Conservation (phyloP, 129 eudicot species). For the Tanacetum coccineum region DNA sequence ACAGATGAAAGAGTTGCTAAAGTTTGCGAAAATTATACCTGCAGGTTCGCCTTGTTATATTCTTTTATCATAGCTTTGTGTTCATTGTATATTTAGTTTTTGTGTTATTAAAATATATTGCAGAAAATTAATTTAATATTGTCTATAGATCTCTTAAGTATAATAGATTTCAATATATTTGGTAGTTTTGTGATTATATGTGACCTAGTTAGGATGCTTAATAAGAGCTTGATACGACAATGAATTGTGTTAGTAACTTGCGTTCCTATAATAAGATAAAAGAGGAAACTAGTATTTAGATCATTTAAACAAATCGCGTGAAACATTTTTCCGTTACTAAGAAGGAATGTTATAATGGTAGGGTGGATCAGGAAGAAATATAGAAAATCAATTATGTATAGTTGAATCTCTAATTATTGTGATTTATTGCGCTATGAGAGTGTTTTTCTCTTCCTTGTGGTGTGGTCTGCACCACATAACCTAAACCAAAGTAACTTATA, state of each 20-base stretch:
- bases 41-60: slow-evolving; percentile 34
- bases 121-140: slow-evolving; percentile 8
- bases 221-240: too few relatives aligned
- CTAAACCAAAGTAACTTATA: too few relatives aligned
- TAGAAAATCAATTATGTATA: slow-evolving; percentile 11
- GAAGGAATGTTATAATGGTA: too few relatives aligned
- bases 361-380: too few relatives aligned
- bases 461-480: too few relatives aligned
- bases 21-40: slow-evolving; percentile 44
- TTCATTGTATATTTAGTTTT: slow-evolving; percentile 8
- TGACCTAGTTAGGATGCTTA: background rate
- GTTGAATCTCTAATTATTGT: background rate
- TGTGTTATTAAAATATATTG: background rate
- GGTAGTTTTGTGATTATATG: background rate
- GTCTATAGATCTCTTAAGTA: background rate
- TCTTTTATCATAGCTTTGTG: background rate
- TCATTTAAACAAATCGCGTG: background rate
- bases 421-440: background rate
- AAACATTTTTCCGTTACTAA: background rate
- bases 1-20: slow-evolving; percentile 56
- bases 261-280: too few relatives aligned
- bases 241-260: background rate
- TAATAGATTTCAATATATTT: background rate
- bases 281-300: too few relatives aligned
- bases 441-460: too few relatives aligned